phyloP scores from a whole-genome alignment of 129 eudicot species.

The Dittrichia graveolens region DNA sequence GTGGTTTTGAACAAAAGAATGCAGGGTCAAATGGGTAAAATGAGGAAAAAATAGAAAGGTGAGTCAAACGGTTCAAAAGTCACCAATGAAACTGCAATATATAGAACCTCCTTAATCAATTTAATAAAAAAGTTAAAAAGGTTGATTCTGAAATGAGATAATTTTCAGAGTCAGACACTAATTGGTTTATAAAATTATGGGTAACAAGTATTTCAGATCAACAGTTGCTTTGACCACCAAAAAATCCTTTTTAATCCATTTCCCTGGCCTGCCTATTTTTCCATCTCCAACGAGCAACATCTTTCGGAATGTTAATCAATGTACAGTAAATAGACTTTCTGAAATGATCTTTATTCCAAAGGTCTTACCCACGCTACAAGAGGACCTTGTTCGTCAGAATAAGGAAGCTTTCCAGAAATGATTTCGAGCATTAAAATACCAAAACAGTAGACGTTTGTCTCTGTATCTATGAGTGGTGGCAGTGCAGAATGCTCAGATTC shows the following conservation, averaged over 20 bases:
- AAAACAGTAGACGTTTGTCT: slow-evolving; percentile 66
- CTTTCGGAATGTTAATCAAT: neutral
- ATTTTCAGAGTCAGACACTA: neutral
- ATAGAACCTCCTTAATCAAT: neutral
- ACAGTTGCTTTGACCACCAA: neutral
- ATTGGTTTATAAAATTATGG: neutral
- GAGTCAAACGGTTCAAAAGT: neutral
- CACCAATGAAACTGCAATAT: neutral
- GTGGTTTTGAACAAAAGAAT: no score
- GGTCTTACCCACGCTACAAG: slow-evolving; percentile 61
- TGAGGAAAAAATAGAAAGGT: neutral
- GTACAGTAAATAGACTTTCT: neutral
- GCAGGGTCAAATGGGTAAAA: neutral
- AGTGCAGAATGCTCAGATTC: slow-evolving; percentile 52
- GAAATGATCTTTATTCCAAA: neutral
- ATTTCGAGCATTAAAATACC: slow-evolving; percentile 81
- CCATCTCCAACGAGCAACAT: neutral
- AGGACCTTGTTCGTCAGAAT: slow-evolving; percentile 53
- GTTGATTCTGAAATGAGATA: neutral
- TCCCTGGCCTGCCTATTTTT: neutral
- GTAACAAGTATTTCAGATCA: neutral
- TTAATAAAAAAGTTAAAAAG: neutral
- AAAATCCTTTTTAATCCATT: neutral
- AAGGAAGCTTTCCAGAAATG: slow-evolving; percentile 70
- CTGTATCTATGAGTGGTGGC: slow-evolving; percentile 53